Evolutionary conservation across 176 grass and related monocot species (phyloP).

Genomic region (Ensete ventricosum): DNA sequence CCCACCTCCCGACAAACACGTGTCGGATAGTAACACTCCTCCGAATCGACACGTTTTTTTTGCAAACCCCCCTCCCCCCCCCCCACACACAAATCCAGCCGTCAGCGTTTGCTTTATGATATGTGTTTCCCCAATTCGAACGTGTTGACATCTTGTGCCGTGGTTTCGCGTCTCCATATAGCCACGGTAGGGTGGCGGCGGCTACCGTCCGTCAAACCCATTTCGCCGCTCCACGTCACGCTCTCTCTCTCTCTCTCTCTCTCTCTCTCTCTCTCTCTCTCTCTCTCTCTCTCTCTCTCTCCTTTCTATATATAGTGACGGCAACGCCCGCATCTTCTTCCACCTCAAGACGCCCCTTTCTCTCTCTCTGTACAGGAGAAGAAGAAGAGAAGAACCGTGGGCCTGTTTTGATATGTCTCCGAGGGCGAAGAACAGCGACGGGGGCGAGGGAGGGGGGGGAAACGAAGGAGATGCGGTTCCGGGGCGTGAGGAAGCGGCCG

Average conservation of each 20-base stretch:
- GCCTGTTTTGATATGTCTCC: background rate
- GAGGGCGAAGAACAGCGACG: background rate
- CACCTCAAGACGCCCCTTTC: background rate
- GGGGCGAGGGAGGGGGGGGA: background rate
- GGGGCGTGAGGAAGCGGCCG: constrained; percentile 25
- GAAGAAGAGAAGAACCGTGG: background rate
- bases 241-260: no score
- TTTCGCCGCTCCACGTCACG: background rate
- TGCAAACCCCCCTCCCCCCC: no score
- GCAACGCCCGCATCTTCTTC: background rate
- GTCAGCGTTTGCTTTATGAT: background rate
- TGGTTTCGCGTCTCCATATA: background rate
- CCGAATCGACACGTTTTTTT: no score
- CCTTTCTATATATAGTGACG: background rate
- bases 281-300: background rate
- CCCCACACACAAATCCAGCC: no score
- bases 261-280: background rate
- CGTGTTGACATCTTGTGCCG: background rate
- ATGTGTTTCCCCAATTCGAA: no score
- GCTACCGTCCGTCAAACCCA: background rate
- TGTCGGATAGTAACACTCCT: no score
- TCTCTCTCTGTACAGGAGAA: background rate
- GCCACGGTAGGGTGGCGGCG: background rate
- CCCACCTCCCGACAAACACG: no score
- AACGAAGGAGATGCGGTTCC: background rate